Conservation (phyloP, 1,284 basidiomycete genomes). For the Boletus semigastroideus region DNA sequence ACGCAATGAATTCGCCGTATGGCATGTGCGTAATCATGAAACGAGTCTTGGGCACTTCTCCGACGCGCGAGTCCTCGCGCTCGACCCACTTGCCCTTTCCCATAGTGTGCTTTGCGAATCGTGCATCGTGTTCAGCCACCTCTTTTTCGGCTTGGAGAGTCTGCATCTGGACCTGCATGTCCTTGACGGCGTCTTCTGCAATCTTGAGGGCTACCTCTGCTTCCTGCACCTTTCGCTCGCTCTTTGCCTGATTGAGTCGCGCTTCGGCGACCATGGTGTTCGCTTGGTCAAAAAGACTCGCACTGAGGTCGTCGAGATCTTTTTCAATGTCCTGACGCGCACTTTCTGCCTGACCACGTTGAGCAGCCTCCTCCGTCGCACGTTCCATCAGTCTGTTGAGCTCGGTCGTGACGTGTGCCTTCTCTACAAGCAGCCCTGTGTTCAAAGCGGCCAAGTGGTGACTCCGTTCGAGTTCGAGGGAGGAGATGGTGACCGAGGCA, state of each 20-base stretch:
- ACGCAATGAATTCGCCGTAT: slow-evolving; percentile 84
- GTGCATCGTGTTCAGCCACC: slow-evolving; percentile 48
- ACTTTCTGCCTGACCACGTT: slow-evolving; percentile 86
- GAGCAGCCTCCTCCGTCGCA: slow-evolving; percentile 90
- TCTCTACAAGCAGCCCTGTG: slow-evolving; percentile 91
- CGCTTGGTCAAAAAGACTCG: slow-evolving; percentile 82
- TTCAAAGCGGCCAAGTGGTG: slow-evolving; percentile 79
- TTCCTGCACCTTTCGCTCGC: slow-evolving; percentile 80
- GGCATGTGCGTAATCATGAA: slow-evolving; percentile 73
- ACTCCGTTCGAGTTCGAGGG: slow-evolving; percentile 73
- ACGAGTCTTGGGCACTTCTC: slow-evolving; percentile 25
- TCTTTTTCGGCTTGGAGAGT: slow-evolving; percentile 64
- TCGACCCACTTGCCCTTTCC: slow-evolving; percentile 72
- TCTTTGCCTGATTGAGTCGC: slow-evolving; percentile 68
- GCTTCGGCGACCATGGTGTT: slow-evolving; percentile 95
- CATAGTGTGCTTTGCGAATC: slow-evolving; percentile 50
- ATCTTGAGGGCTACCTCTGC: slow-evolving; percentile 80
- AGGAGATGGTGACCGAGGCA: slow-evolving; percentile 61
- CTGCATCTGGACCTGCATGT: slow-evolving; percentile 87
- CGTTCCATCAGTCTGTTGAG: slow-evolving; percentile 93
- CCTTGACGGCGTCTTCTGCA: slow-evolving; percentile 83
- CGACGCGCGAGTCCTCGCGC: slow-evolving; percentile 29
- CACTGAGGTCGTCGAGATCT: slow-evolving; percentile 92
- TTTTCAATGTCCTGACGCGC: slow-evolving; percentile 82
- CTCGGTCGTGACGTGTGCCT: slow-evolving; percentile 87